Conservation (phyloP, 768 basidiomycete genomes). For the Solioccasus polychromus region DNA sequence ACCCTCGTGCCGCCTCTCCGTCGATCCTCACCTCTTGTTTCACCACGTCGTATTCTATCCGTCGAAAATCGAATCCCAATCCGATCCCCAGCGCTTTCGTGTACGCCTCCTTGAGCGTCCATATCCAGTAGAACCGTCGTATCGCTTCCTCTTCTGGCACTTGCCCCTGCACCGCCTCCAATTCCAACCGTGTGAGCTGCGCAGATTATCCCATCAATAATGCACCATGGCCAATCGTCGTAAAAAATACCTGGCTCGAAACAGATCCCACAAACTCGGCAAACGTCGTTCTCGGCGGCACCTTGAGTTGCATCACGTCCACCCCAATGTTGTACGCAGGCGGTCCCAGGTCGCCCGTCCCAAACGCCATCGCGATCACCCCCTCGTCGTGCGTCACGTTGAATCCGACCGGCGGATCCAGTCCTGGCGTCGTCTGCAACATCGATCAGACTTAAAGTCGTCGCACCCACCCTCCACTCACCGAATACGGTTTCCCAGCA, state of each 20-base stretch:
- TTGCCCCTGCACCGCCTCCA: slow-evolving; percentile 31
- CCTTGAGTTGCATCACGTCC: slow-evolving; percentile 76
- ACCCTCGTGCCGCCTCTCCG: slow-evolving; percentile 51
- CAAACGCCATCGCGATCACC: slow-evolving; percentile 64
- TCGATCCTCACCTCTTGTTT: slow-evolving; percentile 57
- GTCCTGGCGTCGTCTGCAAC: slow-evolving; percentile 40
- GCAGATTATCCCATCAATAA: slow-evolving; percentile 13
- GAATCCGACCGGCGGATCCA: slow-evolving; percentile 62
- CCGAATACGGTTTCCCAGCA: slow-evolving; percentile 76
- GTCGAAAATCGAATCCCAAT: slow-evolving; percentile 76
- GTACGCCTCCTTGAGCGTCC: slow-evolving; percentile 92
- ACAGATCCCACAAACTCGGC: slow-evolving; percentile 60
- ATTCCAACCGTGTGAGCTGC: slow-evolving; percentile 43
- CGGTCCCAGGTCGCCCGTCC: slow-evolving; percentile 46
- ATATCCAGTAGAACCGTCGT: slow-evolving; percentile 74
- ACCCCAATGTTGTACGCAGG: slow-evolving; percentile 63
- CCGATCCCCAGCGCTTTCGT: slow-evolving; percentile 85
- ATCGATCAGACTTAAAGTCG: slow-evolving; percentile 7
- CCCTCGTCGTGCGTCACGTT: slow-evolving; percentile 83
- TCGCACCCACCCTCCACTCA: slow-evolving; percentile 35
- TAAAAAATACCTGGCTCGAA: slow-evolving; percentile 54
- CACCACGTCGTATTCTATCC: slow-evolving; percentile 67
- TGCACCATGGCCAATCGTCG: background rate
- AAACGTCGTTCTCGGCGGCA: slow-evolving; percentile 59
- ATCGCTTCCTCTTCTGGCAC: slow-evolving; percentile 49